Evolutionary conservation across 1,284 basidiomycete genomes (phyloP), one percentile per base, ranked within the genome.

Genomic region (Microbotryum silenes-acaulis): DNA sequence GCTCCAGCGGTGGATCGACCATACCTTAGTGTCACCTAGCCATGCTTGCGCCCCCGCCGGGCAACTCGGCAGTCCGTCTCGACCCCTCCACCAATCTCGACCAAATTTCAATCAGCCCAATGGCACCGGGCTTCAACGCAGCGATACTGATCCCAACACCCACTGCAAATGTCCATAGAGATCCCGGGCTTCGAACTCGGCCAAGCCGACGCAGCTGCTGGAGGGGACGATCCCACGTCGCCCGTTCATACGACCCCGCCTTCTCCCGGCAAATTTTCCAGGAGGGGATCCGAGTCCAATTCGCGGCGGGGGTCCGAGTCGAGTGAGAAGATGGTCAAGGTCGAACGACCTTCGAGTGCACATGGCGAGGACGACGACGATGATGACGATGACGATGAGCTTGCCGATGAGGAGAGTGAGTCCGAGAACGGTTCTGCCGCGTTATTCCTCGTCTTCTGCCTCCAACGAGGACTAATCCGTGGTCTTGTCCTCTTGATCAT

Each of bases 131-230:
- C 37, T 42, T 6, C 37, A 42, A 2, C 37, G 37, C 37, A 42
- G 37, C 6, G 37, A 18, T 6, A 12, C 37, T 42, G 37, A 42
- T 16, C 14, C 37, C 37, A 42, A 27, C 27, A 27, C 27, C 14
- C 12, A 14, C 12, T 42, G 9, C 4, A 0, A 25, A 1, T n/a
- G 7, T 25, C 1, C 25, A 45, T 57, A 70, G 69, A 72, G 56
- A 72, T 72, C 42, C 71, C 71, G 12, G 71, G 71, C n/a, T 70
- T 72, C 56, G 68, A 68, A 29, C 65, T 72, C 31, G 70, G 71
- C 47, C 45, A 52, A n/a, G 54, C 65, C 4, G 66, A 67, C 9
- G 56, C 49, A 10, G 18, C 45, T 25, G 52, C 33, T 31, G 33
- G 20, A 10, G 53, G 29, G 7, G 27, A 18, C n/a, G 48, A 52